These are phyloP conservation scores for Inonotus hispidus DNA, from an alignment of 1,284 basidiomycete species.

Conservation along the genomic window DNA sequence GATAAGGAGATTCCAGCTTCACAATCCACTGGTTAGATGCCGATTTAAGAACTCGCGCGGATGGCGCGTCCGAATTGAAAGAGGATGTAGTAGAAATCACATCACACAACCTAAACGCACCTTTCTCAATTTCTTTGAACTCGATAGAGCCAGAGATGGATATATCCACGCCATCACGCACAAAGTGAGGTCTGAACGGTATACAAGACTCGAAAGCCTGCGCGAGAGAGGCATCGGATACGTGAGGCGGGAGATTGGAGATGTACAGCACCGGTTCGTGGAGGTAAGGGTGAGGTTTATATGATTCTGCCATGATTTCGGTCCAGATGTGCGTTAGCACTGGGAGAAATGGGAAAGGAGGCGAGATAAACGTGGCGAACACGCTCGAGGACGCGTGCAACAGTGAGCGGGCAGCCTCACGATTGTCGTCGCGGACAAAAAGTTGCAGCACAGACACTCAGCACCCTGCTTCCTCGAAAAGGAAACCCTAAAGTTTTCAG, in stretches of 20 bases:
- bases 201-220: conserved; percentile 63
- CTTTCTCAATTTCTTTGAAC: conserved; percentile 74
- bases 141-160: conserved; percentile 65
- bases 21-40: background rate
- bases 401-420: conserved; percentile 1
- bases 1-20: background rate
- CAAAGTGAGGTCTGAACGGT: conserved; percentile 72
- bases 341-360: background rate
- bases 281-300: conserved; percentile 61
- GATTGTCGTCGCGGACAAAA: conserved; percentile 13
- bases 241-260: conserved; percentile 61
- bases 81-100: background rate
- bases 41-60: background rate
- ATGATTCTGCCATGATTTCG: conserved; percentile 3
- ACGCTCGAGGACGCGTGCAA: conserved; percentile 5
- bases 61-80: conserved; percentile 11
- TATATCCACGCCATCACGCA: conserved; percentile 49
- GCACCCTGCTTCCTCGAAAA: background rate
- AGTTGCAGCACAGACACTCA: background rate
- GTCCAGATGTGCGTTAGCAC: background rate
- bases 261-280: conserved; percentile 76
- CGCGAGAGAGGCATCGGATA: conserved; percentile 71
- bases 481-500: background rate
- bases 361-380: background rate
- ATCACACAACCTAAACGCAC: conserved; percentile 34